Evolutionary conservation across 2,329 filamentous ascomycete species (phyloP).

Genomic region (Talaromyces rugulosus): DNA sequence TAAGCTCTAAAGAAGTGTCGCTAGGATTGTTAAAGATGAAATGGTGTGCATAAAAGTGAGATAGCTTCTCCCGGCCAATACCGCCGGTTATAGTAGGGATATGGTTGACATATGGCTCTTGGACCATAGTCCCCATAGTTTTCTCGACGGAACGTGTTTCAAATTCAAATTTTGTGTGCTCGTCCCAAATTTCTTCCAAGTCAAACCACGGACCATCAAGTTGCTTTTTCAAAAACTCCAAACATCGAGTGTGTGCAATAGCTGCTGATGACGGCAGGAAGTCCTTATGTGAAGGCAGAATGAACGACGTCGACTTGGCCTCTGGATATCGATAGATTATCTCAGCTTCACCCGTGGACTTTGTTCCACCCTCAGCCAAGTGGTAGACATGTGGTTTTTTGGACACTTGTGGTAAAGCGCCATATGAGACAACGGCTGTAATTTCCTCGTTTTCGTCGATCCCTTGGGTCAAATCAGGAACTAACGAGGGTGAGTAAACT

Average conservation of each 20-base stretch:
- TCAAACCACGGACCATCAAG: constrained; percentile 66
- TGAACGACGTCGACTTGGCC: constrained; percentile 40
- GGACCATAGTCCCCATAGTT: constrained; percentile 79
- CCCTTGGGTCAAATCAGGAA: not conserved
- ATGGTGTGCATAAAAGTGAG: constrained; percentile 66
- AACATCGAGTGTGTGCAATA: constrained; percentile 62
- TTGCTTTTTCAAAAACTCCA: constrained; percentile 61
- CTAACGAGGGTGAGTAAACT: not conserved
- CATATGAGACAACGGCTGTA: not conserved
- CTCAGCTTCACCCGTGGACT: not conserved
- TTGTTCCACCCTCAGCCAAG: not conserved
- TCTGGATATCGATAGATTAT: constrained; percentile 42
- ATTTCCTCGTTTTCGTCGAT: not conserved
- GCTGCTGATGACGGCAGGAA: constrained; percentile 54
- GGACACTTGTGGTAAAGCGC: not conserved
- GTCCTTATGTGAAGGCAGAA: constrained; percentile 45
- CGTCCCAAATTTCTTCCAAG: constrained; percentile 73
- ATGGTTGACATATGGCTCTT: constrained; percentile 75
- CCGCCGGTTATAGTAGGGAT: constrained; percentile 69
- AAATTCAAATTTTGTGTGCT: constrained; percentile 71
- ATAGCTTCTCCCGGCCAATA: constrained; percentile 59
- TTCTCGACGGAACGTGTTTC: constrained; percentile 62
- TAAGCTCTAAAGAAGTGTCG: constrained; percentile 63
- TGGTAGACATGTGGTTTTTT: not conserved
- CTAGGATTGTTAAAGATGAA: constrained; percentile 71